Evolutionary conservation across 2,329 filamentous ascomycete genomes (phyloP).

Genomic region (Fusarium udum): DNA sequence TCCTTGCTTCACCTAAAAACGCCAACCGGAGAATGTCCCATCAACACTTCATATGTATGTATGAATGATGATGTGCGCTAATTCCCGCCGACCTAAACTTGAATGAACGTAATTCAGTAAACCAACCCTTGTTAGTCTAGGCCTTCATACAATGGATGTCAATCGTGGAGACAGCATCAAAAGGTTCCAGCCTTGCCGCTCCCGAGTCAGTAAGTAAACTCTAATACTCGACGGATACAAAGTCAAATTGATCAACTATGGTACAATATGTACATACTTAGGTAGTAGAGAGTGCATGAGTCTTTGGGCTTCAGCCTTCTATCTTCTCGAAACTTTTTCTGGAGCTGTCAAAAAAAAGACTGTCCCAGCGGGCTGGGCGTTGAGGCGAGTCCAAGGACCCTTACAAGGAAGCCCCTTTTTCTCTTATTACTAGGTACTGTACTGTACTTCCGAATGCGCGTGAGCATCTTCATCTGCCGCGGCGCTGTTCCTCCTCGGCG

Average conservation of each 20-base stretch:
- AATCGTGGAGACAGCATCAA: not conserved
- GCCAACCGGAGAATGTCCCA: constrained; percentile 1
- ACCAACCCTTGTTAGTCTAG: constrained; percentile 7
- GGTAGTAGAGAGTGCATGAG: not conserved
- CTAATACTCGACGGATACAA: constrained; percentile 2
- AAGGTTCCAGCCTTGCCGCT: constrained; percentile 1
- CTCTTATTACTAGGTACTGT: not conserved
- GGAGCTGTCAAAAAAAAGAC: constrained; percentile 3
- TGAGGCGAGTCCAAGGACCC: constrained; percentile 22
- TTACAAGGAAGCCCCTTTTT: constrained; percentile 32
- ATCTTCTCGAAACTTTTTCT: constrained; percentile 9
- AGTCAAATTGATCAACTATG: not conserved
- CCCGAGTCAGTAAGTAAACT: constrained; percentile 30
- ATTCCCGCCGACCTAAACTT: constrained; percentile 23
- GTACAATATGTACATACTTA: too few species aligned
- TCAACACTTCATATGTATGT: constrained; percentile 7
- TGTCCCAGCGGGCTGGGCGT: constrained; percentile 33
- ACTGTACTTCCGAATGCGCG: not conserved
- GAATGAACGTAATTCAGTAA: constrained; percentile 9
- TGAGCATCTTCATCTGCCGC: constrained; percentile 36
- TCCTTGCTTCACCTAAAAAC: constrained; percentile 2
- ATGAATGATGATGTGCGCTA: constrained; percentile 37
- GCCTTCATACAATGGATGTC: not conserved
- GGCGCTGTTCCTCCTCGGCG: constrained; percentile 9
- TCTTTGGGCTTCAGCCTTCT: not conserved